Evolutionary conservation across 73 alveolate genomes (phyloP).

Genomic region (Paramecium primaurelia): DNA sequence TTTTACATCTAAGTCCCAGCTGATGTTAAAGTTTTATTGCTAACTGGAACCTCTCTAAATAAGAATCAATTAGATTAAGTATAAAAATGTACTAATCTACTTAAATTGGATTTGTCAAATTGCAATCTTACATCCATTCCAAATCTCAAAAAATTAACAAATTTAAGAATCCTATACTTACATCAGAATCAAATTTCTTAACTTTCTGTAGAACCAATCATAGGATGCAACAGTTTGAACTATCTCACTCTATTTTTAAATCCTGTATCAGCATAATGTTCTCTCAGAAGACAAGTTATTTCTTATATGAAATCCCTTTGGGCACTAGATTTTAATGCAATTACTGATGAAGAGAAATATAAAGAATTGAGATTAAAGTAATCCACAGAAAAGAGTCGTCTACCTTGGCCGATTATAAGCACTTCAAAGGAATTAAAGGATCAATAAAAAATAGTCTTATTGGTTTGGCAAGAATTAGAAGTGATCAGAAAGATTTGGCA

Average conservation of each 20-base stretch:
- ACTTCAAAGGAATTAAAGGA: background rate
- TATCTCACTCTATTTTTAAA: constrained; percentile 2
- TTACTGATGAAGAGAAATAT: constrained; percentile 5
- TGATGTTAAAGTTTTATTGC: background rate
- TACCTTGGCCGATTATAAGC: constrained; percentile 38
- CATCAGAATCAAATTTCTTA: background rate
- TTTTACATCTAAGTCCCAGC: constrained; percentile 4
- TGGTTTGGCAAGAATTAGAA: background rate
- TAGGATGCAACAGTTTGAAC: background rate
- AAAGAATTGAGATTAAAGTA: background rate
- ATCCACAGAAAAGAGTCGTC: background rate
- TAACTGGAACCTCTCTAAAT: background rate
- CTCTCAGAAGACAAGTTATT: background rate
- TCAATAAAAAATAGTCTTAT: background rate
- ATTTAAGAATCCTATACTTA: constrained; percentile 6
- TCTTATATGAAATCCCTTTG: background rate
- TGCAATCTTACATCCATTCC: background rate
- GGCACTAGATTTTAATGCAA: constrained; percentile 13
- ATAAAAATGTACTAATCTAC: background rate
- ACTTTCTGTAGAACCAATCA: background rate
- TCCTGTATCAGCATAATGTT: background rate
- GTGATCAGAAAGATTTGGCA: background rate
- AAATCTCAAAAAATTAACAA: background rate
- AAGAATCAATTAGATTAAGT: background rate
- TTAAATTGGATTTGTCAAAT: background rate